phyloP scores from a whole-genome alignment of 176 grass and related monocot species.

The Rhipidocladum racemiflorum region DNA sequence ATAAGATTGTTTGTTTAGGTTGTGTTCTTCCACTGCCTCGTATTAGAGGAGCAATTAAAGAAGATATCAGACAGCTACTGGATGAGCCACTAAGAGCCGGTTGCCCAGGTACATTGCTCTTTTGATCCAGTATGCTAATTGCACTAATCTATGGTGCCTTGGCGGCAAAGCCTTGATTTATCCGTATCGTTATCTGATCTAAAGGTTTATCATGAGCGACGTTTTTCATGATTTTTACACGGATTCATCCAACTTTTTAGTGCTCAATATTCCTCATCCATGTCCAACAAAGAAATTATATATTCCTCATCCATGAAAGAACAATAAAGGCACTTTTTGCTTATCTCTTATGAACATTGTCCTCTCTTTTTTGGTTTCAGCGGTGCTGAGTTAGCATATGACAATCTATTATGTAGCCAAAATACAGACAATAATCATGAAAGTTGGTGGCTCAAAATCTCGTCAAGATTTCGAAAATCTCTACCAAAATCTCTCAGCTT shows the following conservation, averaged over 20 bases:
- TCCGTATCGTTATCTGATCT: conserved; percentile 14
- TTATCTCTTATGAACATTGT: background rate
- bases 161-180: conserved; percentile 2
- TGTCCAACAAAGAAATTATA: background rate
- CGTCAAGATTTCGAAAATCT: no score
- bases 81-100: conserved; percentile 30
- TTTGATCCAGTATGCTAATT: conserved; percentile 1
- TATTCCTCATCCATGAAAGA: background rate
- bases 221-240: background rate
- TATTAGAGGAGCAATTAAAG: background rate
- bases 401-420: conserved; percentile 17
- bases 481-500: no score
- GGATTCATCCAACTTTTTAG: background rate
- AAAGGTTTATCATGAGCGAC: background rate
- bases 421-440: conserved; percentile 11
- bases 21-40: conserved; percentile 25
- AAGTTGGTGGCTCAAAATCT: no score
- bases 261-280: background rate
- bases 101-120: background rate
- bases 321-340: background rate
- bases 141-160: background rate
- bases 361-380: conserved; percentile 13
- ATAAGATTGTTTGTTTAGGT: conserved; percentile 50
- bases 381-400: conserved; percentile 10
- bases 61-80: conserved; percentile 26